A percentile compares a stretch with the other conserved stretches of the same genome.
These are phyloP conservation scores for Populus deltoides DNA, from an alignment of 345 rosid genomes.

Conservation along the genomic window DNA sequence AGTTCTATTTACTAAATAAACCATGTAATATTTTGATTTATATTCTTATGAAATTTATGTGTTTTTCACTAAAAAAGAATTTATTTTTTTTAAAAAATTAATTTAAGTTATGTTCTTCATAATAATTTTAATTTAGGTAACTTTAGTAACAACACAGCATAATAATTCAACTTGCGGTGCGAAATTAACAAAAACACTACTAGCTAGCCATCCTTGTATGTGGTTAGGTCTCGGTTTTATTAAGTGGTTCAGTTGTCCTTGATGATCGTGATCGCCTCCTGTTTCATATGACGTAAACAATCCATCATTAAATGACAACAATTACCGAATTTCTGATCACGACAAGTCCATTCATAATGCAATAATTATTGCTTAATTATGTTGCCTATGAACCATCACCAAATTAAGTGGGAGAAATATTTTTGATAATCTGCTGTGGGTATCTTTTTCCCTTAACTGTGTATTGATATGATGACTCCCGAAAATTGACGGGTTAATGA, in stretches of 20 bases:
- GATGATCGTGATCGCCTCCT: background rate
- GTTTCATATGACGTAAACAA: background rate
- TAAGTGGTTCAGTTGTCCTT: background rate
- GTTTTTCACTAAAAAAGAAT: too few relatives aligned
- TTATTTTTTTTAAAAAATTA: too few relatives aligned
- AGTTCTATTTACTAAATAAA: too few relatives aligned
- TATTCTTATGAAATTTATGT: too few relatives aligned
- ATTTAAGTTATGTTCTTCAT: too few relatives aligned
- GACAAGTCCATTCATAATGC: background rate
- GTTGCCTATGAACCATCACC: background rate
- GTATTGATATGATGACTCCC: background rate
- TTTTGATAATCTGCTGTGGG: background rate
- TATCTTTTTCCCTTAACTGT: background rate
- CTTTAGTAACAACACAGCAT: too few relatives aligned
- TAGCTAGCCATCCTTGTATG: background rate
- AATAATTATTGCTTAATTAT: background rate
- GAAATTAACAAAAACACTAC: slow-evolving; percentile 1
- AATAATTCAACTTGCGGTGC: slow-evolving; percentile 14
- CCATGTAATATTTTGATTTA: too few relatives aligned
- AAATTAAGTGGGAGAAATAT: background rate
- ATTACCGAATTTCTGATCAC: background rate
- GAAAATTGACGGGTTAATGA: background rate
- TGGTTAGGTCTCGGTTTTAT: background rate
- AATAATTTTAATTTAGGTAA: too few relatives aligned
- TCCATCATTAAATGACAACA: background rate